Percentiles rank a stretch among this genome's conserved stretches.
Conservation (phyloP, 352 stramenopile genomes). For the Salisapilia sapeloensis region DNA sequence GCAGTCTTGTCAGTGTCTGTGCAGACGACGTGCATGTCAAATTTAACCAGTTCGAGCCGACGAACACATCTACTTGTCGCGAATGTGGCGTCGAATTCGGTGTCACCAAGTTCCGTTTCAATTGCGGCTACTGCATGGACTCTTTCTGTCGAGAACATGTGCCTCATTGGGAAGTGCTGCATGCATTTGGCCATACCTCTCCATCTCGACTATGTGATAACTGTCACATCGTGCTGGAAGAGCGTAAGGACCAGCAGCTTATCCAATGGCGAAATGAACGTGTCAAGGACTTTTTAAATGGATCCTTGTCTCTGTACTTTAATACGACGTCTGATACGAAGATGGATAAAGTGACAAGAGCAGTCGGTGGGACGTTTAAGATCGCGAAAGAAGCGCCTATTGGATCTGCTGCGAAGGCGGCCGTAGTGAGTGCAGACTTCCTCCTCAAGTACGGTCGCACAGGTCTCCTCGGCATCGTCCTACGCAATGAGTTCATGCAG, state of each 20-base stretch:
- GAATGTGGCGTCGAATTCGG: constrained; percentile 53
- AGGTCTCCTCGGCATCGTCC: constrained; percentile 63
- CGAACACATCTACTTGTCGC: constrained; percentile 43
- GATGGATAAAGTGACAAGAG: constrained; percentile 72
- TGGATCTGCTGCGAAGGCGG: constrained; percentile 64
- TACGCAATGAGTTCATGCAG: constrained; percentile 81
- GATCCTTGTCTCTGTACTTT: constrained; percentile 56
- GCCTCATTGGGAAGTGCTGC: constrained; percentile 29
- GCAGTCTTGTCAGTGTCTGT: constrained; percentile 56
- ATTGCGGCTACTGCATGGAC: constrained; percentile 68
- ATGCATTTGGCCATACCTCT: constrained; percentile 40
- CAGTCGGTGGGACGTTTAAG: constrained; percentile 54
- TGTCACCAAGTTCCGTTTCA: constrained; percentile 70
- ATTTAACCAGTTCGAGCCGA: constrained; percentile 44
- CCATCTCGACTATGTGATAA: constrained; percentile 50
- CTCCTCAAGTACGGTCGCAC: constrained; percentile 69
- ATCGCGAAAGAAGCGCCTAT: constrained; percentile 67
- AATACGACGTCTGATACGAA: constrained; percentile 65
- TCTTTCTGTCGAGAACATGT: constrained; percentile 66
- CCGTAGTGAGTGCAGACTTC: constrained; percentile 73
- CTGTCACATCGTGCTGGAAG: constrained; percentile 44
- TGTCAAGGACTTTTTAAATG: constrained; percentile 53
- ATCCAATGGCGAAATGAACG: constrained; percentile 65
- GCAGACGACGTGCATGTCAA: constrained; percentile 19
- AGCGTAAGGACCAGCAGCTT: constrained; percentile 65